A percentile compares a stretch with the other conserved stretches of the same genome.
Conservation (phyloP, 139 green algal genomes). For the Mychonastes homosphaera region DNA sequence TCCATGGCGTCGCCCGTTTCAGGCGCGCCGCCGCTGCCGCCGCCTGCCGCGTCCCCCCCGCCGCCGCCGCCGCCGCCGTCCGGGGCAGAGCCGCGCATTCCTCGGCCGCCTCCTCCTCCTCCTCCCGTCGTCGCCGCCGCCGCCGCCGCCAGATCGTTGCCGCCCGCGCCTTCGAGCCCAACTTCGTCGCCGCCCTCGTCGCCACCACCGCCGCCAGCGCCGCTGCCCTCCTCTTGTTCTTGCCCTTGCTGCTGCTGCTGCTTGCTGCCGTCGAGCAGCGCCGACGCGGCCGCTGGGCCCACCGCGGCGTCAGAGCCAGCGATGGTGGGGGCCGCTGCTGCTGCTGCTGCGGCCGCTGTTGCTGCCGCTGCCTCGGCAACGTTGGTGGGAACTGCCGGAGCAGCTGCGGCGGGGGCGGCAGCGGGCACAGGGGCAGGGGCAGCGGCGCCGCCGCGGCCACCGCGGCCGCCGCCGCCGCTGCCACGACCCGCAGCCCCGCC, state of each 20-base stretch:
- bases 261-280: too few relatives aligned
- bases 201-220: background rate
- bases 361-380: too few relatives aligned
- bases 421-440: background rate
- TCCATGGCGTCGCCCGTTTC: too few relatives aligned
- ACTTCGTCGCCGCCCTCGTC: conserved; percentile 6
- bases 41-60: background rate
- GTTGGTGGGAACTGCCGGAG: too few relatives aligned
- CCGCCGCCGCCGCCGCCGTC: conserved; percentile 6
- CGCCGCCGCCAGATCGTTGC: background rate
- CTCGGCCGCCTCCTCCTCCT: conserved; percentile 9
- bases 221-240: too few relatives aligned
- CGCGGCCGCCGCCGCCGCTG: background rate
- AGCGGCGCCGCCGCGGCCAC: background rate
- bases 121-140: conserved; percentile 16
- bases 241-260: too few relatives aligned
- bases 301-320: too few relatives aligned
- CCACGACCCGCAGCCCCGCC: too few relatives aligned
- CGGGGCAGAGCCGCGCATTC: conserved; percentile 7
- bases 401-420: too few relatives aligned
- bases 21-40: background rate
- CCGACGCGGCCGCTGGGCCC: too few relatives aligned
- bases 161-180: background rate
- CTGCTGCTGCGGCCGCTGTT: too few relatives aligned
- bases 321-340: too few relatives aligned